phyloP scores from a whole-genome alignment of 352 stramenopile species.

The Phytophthora cryptogea region DNA sequence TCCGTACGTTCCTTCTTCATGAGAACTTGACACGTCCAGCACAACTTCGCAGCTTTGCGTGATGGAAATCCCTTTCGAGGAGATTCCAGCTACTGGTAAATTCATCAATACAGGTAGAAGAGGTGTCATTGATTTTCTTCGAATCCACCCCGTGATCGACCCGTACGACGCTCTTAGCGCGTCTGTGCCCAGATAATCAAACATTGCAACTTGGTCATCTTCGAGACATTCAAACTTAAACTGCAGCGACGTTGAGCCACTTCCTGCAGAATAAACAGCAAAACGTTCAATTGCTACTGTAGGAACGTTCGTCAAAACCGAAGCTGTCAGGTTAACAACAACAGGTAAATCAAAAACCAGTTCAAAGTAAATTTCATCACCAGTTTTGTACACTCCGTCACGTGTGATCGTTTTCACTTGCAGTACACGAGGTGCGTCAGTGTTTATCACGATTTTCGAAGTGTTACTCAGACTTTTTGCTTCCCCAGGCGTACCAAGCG shows the following conservation, averaged over 20 bases:
- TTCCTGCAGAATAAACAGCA: constrained; percentile 53
- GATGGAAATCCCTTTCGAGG: constrained; percentile 63
- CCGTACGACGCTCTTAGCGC: constrained; percentile 51
- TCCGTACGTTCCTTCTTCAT: constrained; percentile 57
- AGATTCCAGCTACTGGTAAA: constrained; percentile 43
- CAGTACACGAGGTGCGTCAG: constrained; percentile 42
- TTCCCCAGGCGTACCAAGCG: constrained; percentile 43
- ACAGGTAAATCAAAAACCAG: constrained; percentile 63
- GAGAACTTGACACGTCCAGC: constrained; percentile 37
- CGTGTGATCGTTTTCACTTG: constrained; percentile 54
- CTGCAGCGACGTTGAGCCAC: constrained; percentile 47
- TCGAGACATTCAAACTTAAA: constrained; percentile 50
- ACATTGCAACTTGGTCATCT: constrained; percentile 43
- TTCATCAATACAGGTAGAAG: constrained; percentile 46
- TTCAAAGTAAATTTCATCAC: constrained; percentile 49
- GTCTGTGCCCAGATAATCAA: constrained; percentile 44
- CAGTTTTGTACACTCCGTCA: constrained; percentile 61
- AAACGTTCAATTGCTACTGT: constrained; percentile 32
- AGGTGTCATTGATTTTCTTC: constrained; percentile 38
- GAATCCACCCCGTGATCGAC: constrained; percentile 50
- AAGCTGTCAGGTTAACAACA: constrained; percentile 37
- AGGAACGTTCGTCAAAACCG: constrained; percentile 41
- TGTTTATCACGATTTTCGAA: constrained; percentile 55
- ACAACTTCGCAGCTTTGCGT: constrained; percentile 50
- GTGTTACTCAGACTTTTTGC: constrained; percentile 43